phyloP scores from a whole-genome alignment of 495 filamentous ascomycete species.

The Aspergillus indologenus region DNA sequence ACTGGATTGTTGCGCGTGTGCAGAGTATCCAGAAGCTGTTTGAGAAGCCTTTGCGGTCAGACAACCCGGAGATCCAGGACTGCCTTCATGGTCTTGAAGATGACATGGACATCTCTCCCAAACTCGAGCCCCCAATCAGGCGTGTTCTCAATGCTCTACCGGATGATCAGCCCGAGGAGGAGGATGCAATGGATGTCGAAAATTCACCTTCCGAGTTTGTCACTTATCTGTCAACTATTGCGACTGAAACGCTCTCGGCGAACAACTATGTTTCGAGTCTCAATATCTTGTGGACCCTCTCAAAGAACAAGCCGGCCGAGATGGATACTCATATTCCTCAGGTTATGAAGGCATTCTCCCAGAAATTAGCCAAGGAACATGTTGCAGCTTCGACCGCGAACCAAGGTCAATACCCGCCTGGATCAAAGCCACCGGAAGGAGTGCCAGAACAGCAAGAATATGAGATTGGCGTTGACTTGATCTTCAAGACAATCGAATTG shows the following conservation, averaged over 20 bases:
- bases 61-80: constrained; percentile 87
- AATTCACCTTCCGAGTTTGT: constrained; percentile 72
- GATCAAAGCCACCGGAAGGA: constrained; percentile 48
- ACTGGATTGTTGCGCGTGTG: constrained; percentile 81
- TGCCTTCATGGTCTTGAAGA: constrained; percentile 72
- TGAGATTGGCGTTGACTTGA: constrained; percentile 80
- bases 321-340: constrained; percentile 84
- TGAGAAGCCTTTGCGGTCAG: constrained; percentile 83
- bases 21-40: constrained; percentile 77
- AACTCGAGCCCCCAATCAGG: constrained; percentile 62
- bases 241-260: constrained; percentile 74
- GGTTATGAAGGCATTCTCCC: constrained; percentile 89
- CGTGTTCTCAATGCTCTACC: constrained; percentile 89
- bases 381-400: constrained; percentile 67
- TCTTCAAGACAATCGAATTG: constrained; percentile 90
- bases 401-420: constrained; percentile 33
- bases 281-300: constrained; percentile 87
- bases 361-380: constrained; percentile 92
- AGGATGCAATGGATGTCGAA: constrained; percentile 83
- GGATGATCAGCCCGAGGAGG: constrained; percentile 80
- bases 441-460: constrained; percentile 71
- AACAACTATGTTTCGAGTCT: constrained; percentile 80
- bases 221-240: constrained; percentile 73
- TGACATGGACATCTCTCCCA: constrained; percentile 57
- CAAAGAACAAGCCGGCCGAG: constrained; percentile 74